Evolutionary conservation across 2,329 filamentous ascomycete genomes (phyloP).

Genomic region (Cadophora malorum): DNA sequence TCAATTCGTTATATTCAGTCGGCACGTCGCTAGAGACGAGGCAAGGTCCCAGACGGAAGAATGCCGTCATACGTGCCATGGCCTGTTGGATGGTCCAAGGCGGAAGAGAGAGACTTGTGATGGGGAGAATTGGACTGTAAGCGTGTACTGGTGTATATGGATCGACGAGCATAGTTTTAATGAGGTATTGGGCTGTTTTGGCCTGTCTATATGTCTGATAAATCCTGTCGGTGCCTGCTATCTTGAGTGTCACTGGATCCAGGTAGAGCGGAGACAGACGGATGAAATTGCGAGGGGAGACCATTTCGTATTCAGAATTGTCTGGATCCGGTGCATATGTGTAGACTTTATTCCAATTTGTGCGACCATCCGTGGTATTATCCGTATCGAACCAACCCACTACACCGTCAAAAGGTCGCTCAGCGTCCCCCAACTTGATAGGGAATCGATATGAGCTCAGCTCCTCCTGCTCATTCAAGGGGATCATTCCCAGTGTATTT

Average conservation of each 20-base stretch:
- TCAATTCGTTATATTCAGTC: background rate
- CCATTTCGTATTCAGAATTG: background rate
- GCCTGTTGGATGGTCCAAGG: slow-evolving; percentile 18
- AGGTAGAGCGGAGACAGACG: slow-evolving; percentile 19
- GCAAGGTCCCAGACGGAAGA: slow-evolving; percentile 19
- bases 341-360: slow-evolving; percentile 12
- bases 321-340: slow-evolving; percentile 1
- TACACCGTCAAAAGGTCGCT: slow-evolving; percentile 27
- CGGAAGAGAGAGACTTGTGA: slow-evolving; percentile 18
- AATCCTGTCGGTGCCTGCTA: background rate
- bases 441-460: slow-evolving; percentile 5
- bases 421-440: slow-evolving; percentile 10
- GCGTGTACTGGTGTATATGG: slow-evolving; percentile 26
- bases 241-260: background rate
- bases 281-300: slow-evolving; percentile 9
- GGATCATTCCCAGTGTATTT: background rate
- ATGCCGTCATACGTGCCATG: slow-evolving; percentile 6
- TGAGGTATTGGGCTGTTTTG: background rate
- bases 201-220: background rate
- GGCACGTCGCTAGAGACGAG: slow-evolving; percentile 14
- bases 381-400: slow-evolving; percentile 22
- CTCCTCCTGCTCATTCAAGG: background rate
- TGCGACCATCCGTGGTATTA: slow-evolving; percentile 1
- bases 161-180: slow-evolving; percentile 28
- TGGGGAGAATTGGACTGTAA: slow-evolving; percentile 22